Base-by-base conservation (phyloP, 371 early-diverging fungal genomes). In the Edhazardia aedis region DNA sequence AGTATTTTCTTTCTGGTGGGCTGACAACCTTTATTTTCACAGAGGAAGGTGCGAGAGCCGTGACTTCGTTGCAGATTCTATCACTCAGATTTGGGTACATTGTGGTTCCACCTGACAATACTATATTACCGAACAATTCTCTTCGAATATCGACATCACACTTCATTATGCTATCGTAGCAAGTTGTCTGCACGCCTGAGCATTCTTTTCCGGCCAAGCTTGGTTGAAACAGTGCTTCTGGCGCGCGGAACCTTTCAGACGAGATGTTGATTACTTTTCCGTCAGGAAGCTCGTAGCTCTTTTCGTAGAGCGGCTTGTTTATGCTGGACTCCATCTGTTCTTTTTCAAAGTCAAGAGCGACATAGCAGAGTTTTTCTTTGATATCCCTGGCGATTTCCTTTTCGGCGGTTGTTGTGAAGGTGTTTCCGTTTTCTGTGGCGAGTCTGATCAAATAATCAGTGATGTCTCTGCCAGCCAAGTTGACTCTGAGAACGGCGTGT, bases 1-100 rank as follows among this genome's bases (percentile, higher is more conserved):
- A 88, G 85, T 95, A 95, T 78, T 96, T 96, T 73, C 95, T 83
- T 77, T 98, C 95, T 51, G 95, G 92, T 48, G 95, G 95, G 61
- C 94, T 89, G 62, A 94, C 88, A 69, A 98, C 89, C 83, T 89
- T 87, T 78, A 95, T 84, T 81, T 88, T 88, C 84, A 90, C 91
- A 67, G 85, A 82, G 63, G 87, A 82, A 43, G 94, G 88, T 38
- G 95, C 93, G 60, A 95, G 76, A 42, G 85, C 82, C 57, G 86
- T 83, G 72, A 95, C 84, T 76, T 98, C 99, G 75, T 86, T 85
- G 74, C 87, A 85, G 80, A 94, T 84, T 67, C 92, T 65, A 37
- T 74, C 68, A 33, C 84, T 79, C 82, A 93, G 81, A 23, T 65
- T 68, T 16, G 60, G 60, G 63, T 63, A 74, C 50, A 70, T 59